Evolutionary conservation across 2,329 filamentous ascomycete species (phyloP), one percentile per base, ranked within the genome.

Genomic region (Nothophaeocryptopus gaeumannii): DNA sequence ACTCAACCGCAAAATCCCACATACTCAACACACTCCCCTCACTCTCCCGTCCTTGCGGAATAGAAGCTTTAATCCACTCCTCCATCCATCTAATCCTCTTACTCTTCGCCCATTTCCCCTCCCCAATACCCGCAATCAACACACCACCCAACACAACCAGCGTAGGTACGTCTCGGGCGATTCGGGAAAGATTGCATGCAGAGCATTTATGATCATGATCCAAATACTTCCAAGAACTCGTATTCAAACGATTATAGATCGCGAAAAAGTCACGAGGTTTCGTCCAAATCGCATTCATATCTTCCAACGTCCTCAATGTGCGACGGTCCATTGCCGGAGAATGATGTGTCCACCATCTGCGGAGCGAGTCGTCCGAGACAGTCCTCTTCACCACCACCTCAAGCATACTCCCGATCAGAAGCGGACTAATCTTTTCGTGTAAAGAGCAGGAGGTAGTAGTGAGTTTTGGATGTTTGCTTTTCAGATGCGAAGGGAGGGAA

Each of bases 61-160:
- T 44, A 13, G 38, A 35, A 3, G 45, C 47, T 14, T 43, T 45
- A 32, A 56, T 33, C 56, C 54, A 60, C 30, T 51, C 41, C 31
- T 58, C 52, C 35, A 59, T 59, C 40, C 50, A 63, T 30, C 36
- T 14, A 3, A 63, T 51, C n/a, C 63, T 46, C 39, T 59, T 61
- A 40, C 60, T 63, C 35, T 45, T 49, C 45, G 51, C 51, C 61
- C 61, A 63, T 36, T 59, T 45, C 31, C 49, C 50, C 20, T 56
- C 47, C 31, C 47, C 39, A 29, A 64, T 48, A 3, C 54, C 39
- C 2, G 59, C 59, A n/a, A 63, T 50, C n/a, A 57, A 52, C 30
- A 61, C 30, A 9, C 48, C 60, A 2, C 59, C 62, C 8, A 63
- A 38, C 0, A 55, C 56, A 5, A 55, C 51, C 8, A 60, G 39